Percentiles rank a stretch among this genome's conserved stretches.
Conservation (phyloP, 257 asterid species). For the Petrea volubilis region DNA sequence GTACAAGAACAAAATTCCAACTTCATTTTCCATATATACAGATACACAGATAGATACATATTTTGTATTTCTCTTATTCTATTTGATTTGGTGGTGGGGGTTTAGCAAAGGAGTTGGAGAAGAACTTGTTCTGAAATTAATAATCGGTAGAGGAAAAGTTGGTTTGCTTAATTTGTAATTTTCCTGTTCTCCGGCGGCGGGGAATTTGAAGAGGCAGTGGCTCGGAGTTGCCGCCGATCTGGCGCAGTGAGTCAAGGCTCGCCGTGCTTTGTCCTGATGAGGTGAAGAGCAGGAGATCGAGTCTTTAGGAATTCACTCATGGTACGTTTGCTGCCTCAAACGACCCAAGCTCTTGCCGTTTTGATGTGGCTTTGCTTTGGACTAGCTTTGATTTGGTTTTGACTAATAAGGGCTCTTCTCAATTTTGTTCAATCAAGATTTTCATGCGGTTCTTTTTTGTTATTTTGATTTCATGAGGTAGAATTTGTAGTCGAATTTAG, state of each 20-base stretch:
- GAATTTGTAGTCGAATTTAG: slow-evolving; percentile 13
- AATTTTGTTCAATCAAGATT: slow-evolving; percentile 9
- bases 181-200: slow-evolving; percentile 16
- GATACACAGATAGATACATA: background rate
- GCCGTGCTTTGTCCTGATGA: slow-evolving; percentile 43
- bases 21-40: slow-evolving; percentile 11
- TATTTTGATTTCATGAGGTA: background rate
- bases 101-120: slow-evolving; percentile 13
- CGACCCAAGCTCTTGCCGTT: slow-evolving; percentile 27
- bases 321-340: slow-evolving; percentile 49
- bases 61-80: background rate
- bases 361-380: slow-evolving; percentile 13
- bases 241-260: slow-evolving; percentile 48
- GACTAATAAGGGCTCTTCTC: slow-evolving; percentile 22
- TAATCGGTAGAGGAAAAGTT: slow-evolving; percentile 27
- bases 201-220: slow-evolving; percentile 18
- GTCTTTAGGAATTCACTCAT: slow-evolving; percentile 39
- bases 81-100: slow-evolving; percentile 9
- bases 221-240: slow-evolving; percentile 53
- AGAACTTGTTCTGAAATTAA: slow-evolving; percentile 14
- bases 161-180: background rate
- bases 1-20: slow-evolving; percentile 25
- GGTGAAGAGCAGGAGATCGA: slow-evolving; percentile 54
- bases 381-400: slow-evolving; percentile 33
- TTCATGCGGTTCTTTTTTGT: background rate